phyloP scores from a whole-genome alignment of 176 grass and related monocot species.

The Oryza longistaminata region DNA sequence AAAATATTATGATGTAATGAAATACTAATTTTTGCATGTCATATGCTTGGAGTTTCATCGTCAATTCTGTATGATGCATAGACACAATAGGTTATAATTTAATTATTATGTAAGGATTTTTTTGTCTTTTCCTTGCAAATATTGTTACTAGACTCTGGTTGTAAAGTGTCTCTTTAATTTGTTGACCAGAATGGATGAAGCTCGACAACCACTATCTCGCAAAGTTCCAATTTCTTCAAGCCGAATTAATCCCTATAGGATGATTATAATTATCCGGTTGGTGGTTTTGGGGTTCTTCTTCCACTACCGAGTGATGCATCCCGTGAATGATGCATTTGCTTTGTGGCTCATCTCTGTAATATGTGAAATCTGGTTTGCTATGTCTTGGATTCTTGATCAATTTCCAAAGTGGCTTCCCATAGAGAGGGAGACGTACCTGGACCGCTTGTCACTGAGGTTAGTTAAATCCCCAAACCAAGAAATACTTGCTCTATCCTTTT shows the following conservation, averaged over 20 bases:
- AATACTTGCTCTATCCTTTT: conserved; percentile 22
- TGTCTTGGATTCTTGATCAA: conserved; percentile 98
- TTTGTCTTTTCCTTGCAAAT: not conserved
- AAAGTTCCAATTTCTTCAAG: conserved; percentile 85
- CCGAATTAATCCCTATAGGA: conserved; percentile 87
- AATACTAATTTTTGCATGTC: not conserved
- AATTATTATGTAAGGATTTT: conserved; percentile 2
- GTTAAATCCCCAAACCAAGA: conserved; percentile 35
- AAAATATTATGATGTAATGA: not conserved
- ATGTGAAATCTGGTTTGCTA: conserved; percentile 95
- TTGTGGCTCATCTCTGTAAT: conserved; percentile 97
- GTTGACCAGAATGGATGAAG: conserved; percentile 87
- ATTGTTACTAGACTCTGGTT: not conserved
- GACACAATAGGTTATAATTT: not conserved
- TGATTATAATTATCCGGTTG: conserved; percentile 90
- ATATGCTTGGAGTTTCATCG: not conserved
- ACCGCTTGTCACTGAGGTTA: conserved; percentile 82
- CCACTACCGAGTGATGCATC: conserved; percentile 87
- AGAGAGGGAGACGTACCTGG: conserved; percentile 90
- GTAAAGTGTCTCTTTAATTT: conserved; percentile 34
- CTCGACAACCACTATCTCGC: conserved; percentile 80
- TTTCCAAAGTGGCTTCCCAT: conserved; percentile 97
- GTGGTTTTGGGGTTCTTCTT: conserved; percentile 96
- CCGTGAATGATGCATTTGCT: conserved; percentile 73
- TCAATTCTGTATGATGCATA: not conserved